A percentile compares a stretch with the other conserved stretches of the same genome.
These are phyloP conservation scores for Mucor lusitanicus DNA, from an alignment of 371 early-diverging fungal genomes.

Conservation along the genomic window DNA sequence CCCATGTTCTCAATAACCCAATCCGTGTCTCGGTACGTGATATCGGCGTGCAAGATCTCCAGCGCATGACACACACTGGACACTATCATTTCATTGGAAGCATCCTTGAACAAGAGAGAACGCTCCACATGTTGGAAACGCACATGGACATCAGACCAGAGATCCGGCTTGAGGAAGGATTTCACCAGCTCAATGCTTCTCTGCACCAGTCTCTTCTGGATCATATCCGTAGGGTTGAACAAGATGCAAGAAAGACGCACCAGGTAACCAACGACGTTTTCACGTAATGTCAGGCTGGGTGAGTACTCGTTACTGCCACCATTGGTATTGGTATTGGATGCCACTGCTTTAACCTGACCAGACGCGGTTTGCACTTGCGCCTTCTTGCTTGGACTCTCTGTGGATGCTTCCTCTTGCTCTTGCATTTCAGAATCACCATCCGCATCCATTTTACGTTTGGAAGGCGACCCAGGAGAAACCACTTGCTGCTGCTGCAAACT, in stretches of 20 bases:
- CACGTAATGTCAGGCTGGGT: constrained; percentile 60
- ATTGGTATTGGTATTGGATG: constrained; percentile 1
- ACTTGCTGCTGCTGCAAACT: constrained; percentile 11
- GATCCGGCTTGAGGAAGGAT: constrained; percentile 55
- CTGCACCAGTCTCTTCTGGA: constrained; percentile 55
- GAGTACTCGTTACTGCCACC: constrained; percentile 42
- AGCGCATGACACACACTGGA: constrained; percentile 64
- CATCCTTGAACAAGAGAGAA: constrained; percentile 44
- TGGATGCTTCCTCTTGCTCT: neutral
- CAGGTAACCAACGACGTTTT: constrained; percentile 69
- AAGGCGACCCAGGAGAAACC: constrained; percentile 14
- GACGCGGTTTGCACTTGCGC: constrained; percentile 27
- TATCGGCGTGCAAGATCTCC: constrained; percentile 69
- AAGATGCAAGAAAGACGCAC: constrained; percentile 73
- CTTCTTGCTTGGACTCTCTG: constrained; percentile 30
- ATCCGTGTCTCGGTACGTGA: constrained; percentile 58
- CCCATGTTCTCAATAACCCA: constrained; percentile 73
- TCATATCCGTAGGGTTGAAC: constrained; percentile 54
- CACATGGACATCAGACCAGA: constrained; percentile 67
- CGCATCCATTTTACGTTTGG: constrained; percentile 29
- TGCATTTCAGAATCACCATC: neutral
- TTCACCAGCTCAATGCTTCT: constrained; percentile 67
- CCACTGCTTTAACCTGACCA: constrained; percentile 29
- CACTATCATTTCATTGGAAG: constrained; percentile 35
- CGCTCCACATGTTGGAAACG: constrained; percentile 54